Base-by-base conservation (phyloP, 2,329 filamentous ascomycete genomes). In the Cladosporium sp. region DNA sequence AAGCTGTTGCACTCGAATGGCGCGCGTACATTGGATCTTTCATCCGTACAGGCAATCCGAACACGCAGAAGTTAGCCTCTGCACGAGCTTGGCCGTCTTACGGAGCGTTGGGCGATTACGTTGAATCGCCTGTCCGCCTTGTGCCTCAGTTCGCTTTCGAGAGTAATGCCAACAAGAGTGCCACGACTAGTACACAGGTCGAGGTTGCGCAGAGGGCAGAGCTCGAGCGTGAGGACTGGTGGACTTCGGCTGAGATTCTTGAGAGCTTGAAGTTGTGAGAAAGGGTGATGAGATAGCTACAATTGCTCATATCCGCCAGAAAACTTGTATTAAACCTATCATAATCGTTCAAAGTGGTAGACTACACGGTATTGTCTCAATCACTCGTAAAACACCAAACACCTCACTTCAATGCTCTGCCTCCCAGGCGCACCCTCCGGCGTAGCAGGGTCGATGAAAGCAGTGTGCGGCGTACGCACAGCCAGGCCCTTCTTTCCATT, bases 331-430 rank as follows among this genome's bases (percentile, higher is more conserved):
- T 32, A 5, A 9, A 32, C 28, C n/a, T 39, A 39, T 39, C 36
- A 39, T 32, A 32, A 17, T 39, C 17, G 17, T 3, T n/a, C 13
- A 4, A 4, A 39, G 36, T 9, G 3, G 17, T 8, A 42, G 19
- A 42, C 5, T 42, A 5, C 19, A 22, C 5, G 13, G n/a, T 24
- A 25, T 10, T 17, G 25, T 20, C 17, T 12, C 20, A 7, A n/a
- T 39, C 48, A 58, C 49, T 69, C 66, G 48, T 69, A 68, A 77
- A 96, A 96, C 0, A 96, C 88, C 71, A 96, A 77, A 35, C 89
- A 86, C 64, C 91, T 80, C 17, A 96, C 88, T 73, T 96, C 91
- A 68, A 96, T 95, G 69, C 90, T 96, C 78, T 96, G 89, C 63
- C 91, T 81, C 0, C 82, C 83, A 62, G 85, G 84, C 4, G 88